Evolutionary conservation across 805 yeast species (phyloP), one percentile per base, ranked within the genome.

Genomic region (Candida endomychidarum): DNA sequence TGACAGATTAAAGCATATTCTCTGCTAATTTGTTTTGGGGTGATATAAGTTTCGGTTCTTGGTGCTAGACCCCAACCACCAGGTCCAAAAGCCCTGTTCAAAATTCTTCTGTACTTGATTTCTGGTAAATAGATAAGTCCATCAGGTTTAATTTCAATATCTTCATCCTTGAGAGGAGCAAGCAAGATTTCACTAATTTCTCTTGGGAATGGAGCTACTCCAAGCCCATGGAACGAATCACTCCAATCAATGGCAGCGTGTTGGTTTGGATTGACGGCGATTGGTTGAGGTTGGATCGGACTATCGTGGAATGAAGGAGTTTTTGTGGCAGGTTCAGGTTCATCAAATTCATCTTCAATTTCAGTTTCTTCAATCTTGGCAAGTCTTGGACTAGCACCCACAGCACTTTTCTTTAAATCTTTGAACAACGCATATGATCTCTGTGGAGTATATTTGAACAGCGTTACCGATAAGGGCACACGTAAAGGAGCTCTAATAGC

Each of bases 21-120:
- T 48, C 98, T 74, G 8, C 96, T 87, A 22, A 93, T 81, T 36
- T 80, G 73, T 46, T 76, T 80, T 21, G 80, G 75, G 1, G 95
- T 83, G 22, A 93, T 79, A 38, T 78, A 68, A 0, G 96, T 84
- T 48, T 86, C 91, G 0, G 95, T 81, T 41, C 99, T 70, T 8
- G 99, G 98, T 0, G 95, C 96, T 41, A 93, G 69, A 0, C 98
- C 98, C 99, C 99, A 93, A 2, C 95, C 97, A 19, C 99, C 99
- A 5, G 99, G 96, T 3, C 99, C 99, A 69, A 93, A 91, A 0
- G 98, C 95, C 26, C 74, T 73, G 63, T 91, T 91, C 49, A 93
- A 64, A 16, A 90, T 83, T 32, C 99, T 75, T 49, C 99, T 77
- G 58, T 93, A 93, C 58, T 91, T 91, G 64, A 93, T 93, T 60